Conservation (phyloP, 768 basidiomycete genomes). For the Pleurotus cornucopiae region DNA sequence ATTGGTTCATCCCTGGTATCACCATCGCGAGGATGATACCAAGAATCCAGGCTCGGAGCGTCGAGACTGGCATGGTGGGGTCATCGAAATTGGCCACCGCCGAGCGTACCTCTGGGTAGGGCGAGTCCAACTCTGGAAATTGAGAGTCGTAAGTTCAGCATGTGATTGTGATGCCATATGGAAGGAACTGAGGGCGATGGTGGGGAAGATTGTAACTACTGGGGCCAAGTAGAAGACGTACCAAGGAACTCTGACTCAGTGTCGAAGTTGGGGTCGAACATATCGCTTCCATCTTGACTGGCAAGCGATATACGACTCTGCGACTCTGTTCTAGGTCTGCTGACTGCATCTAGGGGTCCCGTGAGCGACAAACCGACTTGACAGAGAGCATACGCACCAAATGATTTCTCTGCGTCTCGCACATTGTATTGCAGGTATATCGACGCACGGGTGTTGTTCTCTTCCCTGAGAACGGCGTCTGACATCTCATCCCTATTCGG, state of each 20-base stretch:
- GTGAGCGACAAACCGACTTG: not conserved
- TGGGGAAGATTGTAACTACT: not conserved
- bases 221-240: not conserved
- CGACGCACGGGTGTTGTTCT: not conserved
- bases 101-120: constrained; percentile 73
- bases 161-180: constrained; percentile 4
- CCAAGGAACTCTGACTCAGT: constrained; percentile 1
- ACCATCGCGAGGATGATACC: constrained; percentile 55
- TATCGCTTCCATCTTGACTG: constrained; percentile 4
- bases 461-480: constrained; percentile 2
- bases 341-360: not conserved
- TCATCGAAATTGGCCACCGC: constrained; percentile 67
- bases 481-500: constrained; percentile 5
- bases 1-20: constrained; percentile 73
- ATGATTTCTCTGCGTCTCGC: constrained; percentile 6
- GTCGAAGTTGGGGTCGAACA: constrained; percentile 6
- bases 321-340: constrained; percentile 4
- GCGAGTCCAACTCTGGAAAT: constrained; percentile 58
- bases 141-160: not conserved
- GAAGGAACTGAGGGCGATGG: not conserved
- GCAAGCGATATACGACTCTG: constrained; percentile 1
- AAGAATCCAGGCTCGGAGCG: constrained; percentile 57
- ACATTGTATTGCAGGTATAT: constrained; percentile 8
- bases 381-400: not conserved
- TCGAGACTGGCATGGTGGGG: constrained; percentile 29